Conservation (phyloP, 2,329 filamentous ascomycete species). For the Colletotrichum salicis region DNA sequence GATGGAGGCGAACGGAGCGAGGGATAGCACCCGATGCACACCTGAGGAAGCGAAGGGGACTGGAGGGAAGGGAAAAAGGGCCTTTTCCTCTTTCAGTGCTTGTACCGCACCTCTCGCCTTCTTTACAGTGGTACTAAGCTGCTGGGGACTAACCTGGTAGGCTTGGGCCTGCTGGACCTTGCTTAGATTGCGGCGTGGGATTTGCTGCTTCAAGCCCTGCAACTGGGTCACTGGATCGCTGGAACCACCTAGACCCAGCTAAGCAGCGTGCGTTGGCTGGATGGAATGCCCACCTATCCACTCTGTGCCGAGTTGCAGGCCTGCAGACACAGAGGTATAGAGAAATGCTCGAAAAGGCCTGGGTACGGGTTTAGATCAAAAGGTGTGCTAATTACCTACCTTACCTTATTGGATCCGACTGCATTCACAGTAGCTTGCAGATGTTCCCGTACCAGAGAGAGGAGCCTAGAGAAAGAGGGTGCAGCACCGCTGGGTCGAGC, state of each 20-base stretch:
- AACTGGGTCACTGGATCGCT: conserved; percentile 19
- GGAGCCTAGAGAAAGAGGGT: background rate
- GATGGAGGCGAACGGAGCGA: conserved; percentile 17
- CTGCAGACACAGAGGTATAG: background rate
- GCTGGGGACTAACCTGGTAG: background rate
- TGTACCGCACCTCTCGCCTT: background rate
- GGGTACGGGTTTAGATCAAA: background rate
- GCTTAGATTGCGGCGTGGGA: conserved; percentile 1
- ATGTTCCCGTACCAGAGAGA: background rate
- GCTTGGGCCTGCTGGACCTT: conserved; percentile 11
- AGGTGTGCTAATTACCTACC: background rate
- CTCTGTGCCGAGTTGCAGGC: background rate
- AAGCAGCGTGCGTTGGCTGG: conserved; percentile 34
- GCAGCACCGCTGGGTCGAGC: background rate
- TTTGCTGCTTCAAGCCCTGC: conserved; percentile 3
- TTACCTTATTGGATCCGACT: background rate
- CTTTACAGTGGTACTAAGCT: conserved; percentile 5
- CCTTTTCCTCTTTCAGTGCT: conserved; percentile 20
- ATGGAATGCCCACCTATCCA: conserved; percentile 9
- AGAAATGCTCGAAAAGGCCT: background rate
- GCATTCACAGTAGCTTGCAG: background rate
- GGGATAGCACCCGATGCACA: conserved; percentile 6
- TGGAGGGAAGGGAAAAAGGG: conserved; percentile 6
- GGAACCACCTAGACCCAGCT: conserved; percentile 18
- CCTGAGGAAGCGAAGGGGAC: conserved; percentile 18